Evolutionary conservation across 257 asterid species (phyloP), one percentile per base, ranked within the genome.

Genomic region (Hygrophila difformis): DNA sequence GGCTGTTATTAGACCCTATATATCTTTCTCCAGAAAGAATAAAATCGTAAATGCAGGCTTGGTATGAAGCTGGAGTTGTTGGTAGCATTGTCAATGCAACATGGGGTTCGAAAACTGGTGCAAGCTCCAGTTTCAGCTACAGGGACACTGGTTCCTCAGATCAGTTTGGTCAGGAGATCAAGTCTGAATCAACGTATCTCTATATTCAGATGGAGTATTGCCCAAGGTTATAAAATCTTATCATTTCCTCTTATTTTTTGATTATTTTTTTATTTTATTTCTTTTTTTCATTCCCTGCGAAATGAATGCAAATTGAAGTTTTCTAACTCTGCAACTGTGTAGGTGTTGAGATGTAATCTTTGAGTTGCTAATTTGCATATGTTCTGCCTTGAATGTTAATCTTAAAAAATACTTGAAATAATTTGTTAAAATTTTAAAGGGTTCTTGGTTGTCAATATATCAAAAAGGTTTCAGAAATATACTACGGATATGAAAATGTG

Each of bases 141-240:
- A 59, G 62, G 73, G 85, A 77, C 51, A 64, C 72, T 36, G 69
- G 77, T 70, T 73, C 83, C 14, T 55, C 83, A 89, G 88, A 85
- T 56, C 64, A 48, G 22, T 37, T 56, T 61, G 79, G 75, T 37
- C 67, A 57, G 35, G 92, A 67, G 63, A 77, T 68, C 55, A 74
- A 70, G 69, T 73, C 72, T 13, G 93, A 82, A 61, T 73, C 96
- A 21, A 82, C 96, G 51, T 85, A 77, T 62, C 85, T 89, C 67
- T 85, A 82, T 59, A 89, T 89, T 69, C 98, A 89, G 74, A 89
- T 89, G 98, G 96, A 89, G 59, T 89, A 79, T 67, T 89, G 98
- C 71, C 98, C 98, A 53, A 82, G 94, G 98, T 89, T 33, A 26
- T 26, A 5, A 26, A 5, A 26, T 26, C 8, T 26, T n/a, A n/a